Evolutionary conservation across 345 rosid genomes (phyloP), one percentile per base, ranked within the genome.

Genomic region (Eucalyptus pumila): DNA sequence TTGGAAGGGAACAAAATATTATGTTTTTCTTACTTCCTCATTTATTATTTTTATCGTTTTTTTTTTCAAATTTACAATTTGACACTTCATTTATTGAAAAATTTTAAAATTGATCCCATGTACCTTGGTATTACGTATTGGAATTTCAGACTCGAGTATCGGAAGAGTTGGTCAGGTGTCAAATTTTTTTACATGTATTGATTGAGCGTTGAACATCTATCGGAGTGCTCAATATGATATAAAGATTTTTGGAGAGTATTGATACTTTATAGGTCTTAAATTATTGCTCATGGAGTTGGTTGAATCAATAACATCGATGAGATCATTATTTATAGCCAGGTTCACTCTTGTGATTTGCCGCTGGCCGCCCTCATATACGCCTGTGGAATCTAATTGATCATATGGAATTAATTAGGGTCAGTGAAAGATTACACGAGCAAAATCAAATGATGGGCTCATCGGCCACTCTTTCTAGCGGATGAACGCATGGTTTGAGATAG

Each of bases 211-310:
- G 2, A 14, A 65, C 21, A 65, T 26, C 2, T 27, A 62, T 14
- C 0, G 37, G 0, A 8, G 6, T 69, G 3, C 34, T 72, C 0
- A 23, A 72, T 11, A 5, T 51, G 4, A 51, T 8, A 51, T 0
- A 7, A 51, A 51, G 1, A 0, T 0, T 51, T 51, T 17, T 3
- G 4, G 2, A 51, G 8, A 51, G 0, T 17, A 1, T 51, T 4
- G 4, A 52, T 52, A 52, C 1, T 52, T 52, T 4, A 52, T 52
- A 11, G 0, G 62, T 9, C 6, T 56, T 21, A 52, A 52, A 52
- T 52, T 52, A 52, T 52, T 19, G 10, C 56, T 52, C 24, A 52
- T 19, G 24, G 24, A 8, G 24, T 52, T 3, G 10, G 56, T 52
- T 52, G 56, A 37, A 76, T 76, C 9, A 3, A 24, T 37, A 40